Conservation (phyloP, 78 protist genomes). For the Planoprotostelium fungivorum region DNA sequence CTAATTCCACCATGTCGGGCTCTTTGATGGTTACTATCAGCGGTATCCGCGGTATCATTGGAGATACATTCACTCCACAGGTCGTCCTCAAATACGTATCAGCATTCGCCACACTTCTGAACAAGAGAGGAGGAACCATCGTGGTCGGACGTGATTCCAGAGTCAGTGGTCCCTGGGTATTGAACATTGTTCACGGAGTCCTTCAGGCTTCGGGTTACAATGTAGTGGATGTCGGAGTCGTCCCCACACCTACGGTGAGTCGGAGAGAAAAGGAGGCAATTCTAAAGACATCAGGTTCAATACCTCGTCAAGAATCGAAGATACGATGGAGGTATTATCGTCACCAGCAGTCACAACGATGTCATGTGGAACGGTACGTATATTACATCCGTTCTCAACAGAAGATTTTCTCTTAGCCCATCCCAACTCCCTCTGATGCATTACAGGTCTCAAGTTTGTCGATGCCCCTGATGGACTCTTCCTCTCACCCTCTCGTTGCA, state of each 20-base stretch:
- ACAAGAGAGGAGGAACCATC: constrained; percentile 30
- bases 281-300: constrained; percentile 53
- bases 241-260: constrained; percentile 64
- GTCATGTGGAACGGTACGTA: constrained; percentile 64
- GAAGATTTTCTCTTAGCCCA: neutral
- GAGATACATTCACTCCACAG: constrained; percentile 50
- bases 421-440: no score
- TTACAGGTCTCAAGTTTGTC: constrained; percentile 62
- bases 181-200: constrained; percentile 18
- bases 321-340: constrained; percentile 72
- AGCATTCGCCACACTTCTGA: constrained; percentile 42
- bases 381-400: neutral
- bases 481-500: constrained; percentile 41
- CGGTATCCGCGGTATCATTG: constrained; percentile 81
- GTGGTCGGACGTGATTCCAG: constrained; percentile 79
- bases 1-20: no score
- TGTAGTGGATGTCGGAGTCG: constrained; percentile 55
- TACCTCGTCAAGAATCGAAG: constrained; percentile 27
- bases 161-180: constrained; percentile 73
- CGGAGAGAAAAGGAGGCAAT: neutral
- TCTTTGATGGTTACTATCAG: constrained; percentile 72
- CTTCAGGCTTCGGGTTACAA: constrained; percentile 45
- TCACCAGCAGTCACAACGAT: constrained; percentile 81
- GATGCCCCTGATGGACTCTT: constrained; percentile 69
- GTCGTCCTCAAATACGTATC: constrained; percentile 38